phyloP scores from a whole-genome alignment of 164 flowering plant genomes.

The Echeveria elegans region DNA sequence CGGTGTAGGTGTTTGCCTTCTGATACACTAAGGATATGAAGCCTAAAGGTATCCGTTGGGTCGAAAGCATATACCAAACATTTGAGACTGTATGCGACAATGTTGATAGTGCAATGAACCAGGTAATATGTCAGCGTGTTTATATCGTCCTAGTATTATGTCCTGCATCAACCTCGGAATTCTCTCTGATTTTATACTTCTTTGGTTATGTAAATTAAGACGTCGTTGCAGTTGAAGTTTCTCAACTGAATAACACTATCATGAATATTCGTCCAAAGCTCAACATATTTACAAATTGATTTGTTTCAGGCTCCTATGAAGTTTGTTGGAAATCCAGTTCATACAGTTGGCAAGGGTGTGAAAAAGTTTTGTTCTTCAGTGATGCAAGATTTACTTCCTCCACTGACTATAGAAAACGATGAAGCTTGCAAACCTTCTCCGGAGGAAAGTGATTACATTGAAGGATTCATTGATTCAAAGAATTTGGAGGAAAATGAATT shows the following conservation, averaged over 20 bases:
- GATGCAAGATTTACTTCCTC: not conserved
- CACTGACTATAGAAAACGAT: not conserved
- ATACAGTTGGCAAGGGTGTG: constrained; percentile 3
- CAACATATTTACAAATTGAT: not conserved
- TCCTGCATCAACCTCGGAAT: not conserved
- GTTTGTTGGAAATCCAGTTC: not conserved
- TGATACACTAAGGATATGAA: not conserved
- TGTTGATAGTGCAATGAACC: constrained; percentile 1
- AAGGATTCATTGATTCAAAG: not conserved
- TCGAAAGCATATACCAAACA: constrained; percentile 2
- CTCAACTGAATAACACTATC: not conserved
- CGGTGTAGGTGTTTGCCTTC: not conserved
- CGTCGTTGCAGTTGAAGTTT: not conserved
- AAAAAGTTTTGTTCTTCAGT: not conserved
- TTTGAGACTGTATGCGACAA: not conserved
- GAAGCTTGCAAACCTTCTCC: not conserved
- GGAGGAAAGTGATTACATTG: not conserved
- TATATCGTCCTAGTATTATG: not conserved
- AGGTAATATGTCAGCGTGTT: not conserved
- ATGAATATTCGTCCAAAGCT: not conserved
- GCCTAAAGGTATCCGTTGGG: constrained; percentile 4
- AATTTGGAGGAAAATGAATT: not conserved
- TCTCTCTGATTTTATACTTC: not conserved
- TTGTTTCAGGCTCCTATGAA: constrained; percentile 3
- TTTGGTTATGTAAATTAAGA: not conserved